Conservation (phyloP, 257 asterid genomes). For the Forsythia suspensa region DNA sequence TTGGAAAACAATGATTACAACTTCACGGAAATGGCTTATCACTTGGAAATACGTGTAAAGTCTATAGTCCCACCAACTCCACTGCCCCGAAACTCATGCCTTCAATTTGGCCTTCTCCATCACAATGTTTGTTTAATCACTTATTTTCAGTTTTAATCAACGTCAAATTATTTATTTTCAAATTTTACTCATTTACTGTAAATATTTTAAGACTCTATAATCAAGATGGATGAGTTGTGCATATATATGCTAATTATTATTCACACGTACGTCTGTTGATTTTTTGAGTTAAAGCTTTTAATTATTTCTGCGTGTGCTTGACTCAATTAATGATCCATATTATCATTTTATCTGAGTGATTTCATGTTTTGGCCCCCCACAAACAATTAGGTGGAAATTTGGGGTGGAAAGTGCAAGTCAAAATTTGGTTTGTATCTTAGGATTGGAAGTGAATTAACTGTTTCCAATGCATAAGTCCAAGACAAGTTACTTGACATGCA, state of each 20-base stretch:
- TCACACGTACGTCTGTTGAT: constrained; percentile 5
- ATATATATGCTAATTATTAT: constrained; percentile 12
- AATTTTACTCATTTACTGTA: no score
- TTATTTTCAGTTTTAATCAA: no score
- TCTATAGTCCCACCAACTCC: constrained; percentile 19
- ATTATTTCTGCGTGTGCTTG: constrained; percentile 31
- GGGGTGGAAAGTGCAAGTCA: neutral
- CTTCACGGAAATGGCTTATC: constrained; percentile 29
- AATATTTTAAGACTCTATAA: no score
- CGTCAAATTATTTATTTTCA: no score
- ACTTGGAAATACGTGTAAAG: constrained; percentile 55
- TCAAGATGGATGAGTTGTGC: neutral
- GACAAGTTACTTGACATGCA: no score
- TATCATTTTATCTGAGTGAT: neutral
- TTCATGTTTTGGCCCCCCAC: neutral
- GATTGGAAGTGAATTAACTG: neutral
- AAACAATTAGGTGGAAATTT: neutral
- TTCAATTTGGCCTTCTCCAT: constrained; percentile 17
- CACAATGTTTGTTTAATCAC: neutral
- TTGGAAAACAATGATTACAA: constrained; percentile 48
- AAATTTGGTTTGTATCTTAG: neutral
- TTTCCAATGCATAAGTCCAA: no score
- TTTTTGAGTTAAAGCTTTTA: neutral
- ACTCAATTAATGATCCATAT: constrained; percentile 20
- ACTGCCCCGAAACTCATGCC: constrained; percentile 37